Evolutionary conservation across 768 basidiomycete species (phyloP).

Genomic region (Leccinum incarnatum): DNA sequence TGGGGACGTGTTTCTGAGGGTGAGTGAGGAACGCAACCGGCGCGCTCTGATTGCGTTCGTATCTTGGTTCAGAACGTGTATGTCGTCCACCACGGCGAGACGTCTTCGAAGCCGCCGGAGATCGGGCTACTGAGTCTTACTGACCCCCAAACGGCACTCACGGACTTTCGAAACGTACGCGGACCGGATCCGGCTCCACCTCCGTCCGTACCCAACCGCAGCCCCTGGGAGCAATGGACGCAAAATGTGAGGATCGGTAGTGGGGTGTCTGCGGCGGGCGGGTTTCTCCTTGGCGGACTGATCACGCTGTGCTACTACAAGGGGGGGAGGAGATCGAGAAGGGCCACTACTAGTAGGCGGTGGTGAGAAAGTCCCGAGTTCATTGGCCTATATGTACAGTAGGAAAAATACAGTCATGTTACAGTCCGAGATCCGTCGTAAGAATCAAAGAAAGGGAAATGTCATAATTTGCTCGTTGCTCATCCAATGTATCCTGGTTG

Average conservation of each 20-base stretch:
- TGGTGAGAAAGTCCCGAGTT: slow-evolving; percentile 3
- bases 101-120: slow-evolving; percentile 36
- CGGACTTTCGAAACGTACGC: slow-evolving; percentile 40
- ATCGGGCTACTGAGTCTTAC: slow-evolving; percentile 49
- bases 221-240: slow-evolving; percentile 13
- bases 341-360: neutral
- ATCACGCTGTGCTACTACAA: slow-evolving; percentile 19
- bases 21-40: slow-evolving; percentile 19
- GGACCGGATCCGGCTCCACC: slow-evolving; percentile 40
- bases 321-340: slow-evolving; percentile 6
- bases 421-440: neutral
- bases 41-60: slow-evolving; percentile 2
- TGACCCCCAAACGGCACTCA: slow-evolving; percentile 34
- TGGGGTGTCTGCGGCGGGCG: slow-evolving; percentile 31
- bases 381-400: slow-evolving; percentile 3
- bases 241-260: slow-evolving; percentile 15
- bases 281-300: slow-evolving; percentile 37
- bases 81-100: slow-evolving; percentile 44
- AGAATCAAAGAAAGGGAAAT: neutral
- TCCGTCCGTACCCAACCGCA: slow-evolving; percentile 12
- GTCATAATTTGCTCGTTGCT: neutral
- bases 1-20: slow-evolving; percentile 57
- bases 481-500: slow-evolving; percentile 30
- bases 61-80: slow-evolving; percentile 47
- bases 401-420: neutral